phyloP scores from a whole-genome alignment of 2,329 filamentous ascomycete species.

The Talaromyces marneffei region DNA sequence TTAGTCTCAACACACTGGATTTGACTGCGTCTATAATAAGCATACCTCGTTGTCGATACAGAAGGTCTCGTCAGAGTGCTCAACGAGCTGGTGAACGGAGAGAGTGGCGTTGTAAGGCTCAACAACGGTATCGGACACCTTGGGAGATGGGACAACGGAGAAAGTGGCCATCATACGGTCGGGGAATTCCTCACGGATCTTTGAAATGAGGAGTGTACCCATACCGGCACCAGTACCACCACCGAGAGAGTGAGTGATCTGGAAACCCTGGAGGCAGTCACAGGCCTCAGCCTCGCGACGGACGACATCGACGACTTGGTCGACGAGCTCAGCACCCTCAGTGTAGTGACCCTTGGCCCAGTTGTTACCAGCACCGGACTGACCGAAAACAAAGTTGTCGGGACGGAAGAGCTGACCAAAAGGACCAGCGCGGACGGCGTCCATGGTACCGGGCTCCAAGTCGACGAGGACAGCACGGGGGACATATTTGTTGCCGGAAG shows the following conservation, averaged over 20 bases:
- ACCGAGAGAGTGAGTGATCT: slow-evolving; percentile 99
- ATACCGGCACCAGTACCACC: slow-evolving; percentile 99
- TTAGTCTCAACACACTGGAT: background rate
- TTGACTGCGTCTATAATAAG: background rate
- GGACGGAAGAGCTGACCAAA: slow-evolving; percentile 99
- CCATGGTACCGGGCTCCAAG: slow-evolving; percentile 99
- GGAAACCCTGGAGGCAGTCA: slow-evolving; percentile 99
- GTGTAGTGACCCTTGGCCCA: slow-evolving; percentile 99
- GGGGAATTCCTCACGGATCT: slow-evolving; percentile 99
- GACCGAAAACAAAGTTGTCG: slow-evolving; percentile 99
- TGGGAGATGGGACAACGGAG: slow-evolving; percentile 96
- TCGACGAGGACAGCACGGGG: slow-evolving; percentile 98
- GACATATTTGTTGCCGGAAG: slow-evolving; percentile 97
- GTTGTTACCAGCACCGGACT: slow-evolving; percentile 99
- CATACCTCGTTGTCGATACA: slow-evolving; percentile 96
- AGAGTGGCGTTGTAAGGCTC: slow-evolving; percentile 99
- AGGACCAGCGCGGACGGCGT: slow-evolving; percentile 94
- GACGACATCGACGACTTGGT: slow-evolving; percentile 96
- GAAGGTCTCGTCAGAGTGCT: slow-evolving; percentile 99
- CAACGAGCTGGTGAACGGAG: slow-evolving; percentile 96
- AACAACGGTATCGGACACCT: slow-evolving; percentile 99
- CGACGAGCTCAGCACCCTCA: slow-evolving; percentile 97
- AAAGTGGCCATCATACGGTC: slow-evolving; percentile 99
- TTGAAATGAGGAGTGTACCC: slow-evolving; percentile 99
- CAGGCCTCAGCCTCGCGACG: slow-evolving; percentile 98